Base-by-base conservation (phyloP, 306 rosid genomes). In the Vigna unguiculata region DNA sequence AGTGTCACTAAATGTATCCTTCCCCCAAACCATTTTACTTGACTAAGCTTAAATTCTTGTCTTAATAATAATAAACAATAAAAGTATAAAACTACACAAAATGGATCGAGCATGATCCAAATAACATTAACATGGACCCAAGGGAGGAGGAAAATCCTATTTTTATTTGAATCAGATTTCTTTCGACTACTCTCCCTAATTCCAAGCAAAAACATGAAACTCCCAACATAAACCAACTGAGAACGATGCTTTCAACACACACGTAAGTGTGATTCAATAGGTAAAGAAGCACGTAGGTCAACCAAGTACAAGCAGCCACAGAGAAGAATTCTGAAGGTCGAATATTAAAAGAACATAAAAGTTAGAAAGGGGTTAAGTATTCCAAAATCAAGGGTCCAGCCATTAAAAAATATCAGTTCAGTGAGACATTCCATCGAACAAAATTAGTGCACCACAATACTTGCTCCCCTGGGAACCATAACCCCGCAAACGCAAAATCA, bases 361-460 rank as follows among this genome's bases (percentile, higher is more conserved):
- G 30, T 11, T 17, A 63, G 9, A 58, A 46, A 67, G 22, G 43
- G 30, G 19, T 76, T 76, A 36, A 65, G 66, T 34, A n/a, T 40
- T 66, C 46, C 54, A 1, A 47, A 40, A 22, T 25, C 6, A 75
- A 75, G 28, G 64, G 40, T 58, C 41, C 15, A 75, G 8, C 45
- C 28, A 65, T 10, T 38, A 1, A 3, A 24, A 52, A 52, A 12
- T 3, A 54, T 41, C 43, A 57, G 10, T 69, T 68, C 38, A 20
- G 47, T 57, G 52, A 5, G 28, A 20, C 81, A 69, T 78, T 77
- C 58, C 70, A 78, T 69, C 76, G 25, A 78, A 69, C 76, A 78
- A 10, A 13, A 14, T 16, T 16, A 78, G 69, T 45, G 13, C 70
- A 57, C 6, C 17, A 58, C 15, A 57, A 57, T 68, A 63, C 9